phyloP scores from a whole-genome alignment of 2,329 filamentous ascomycete species.

The Aspergillus awamori region DNA sequence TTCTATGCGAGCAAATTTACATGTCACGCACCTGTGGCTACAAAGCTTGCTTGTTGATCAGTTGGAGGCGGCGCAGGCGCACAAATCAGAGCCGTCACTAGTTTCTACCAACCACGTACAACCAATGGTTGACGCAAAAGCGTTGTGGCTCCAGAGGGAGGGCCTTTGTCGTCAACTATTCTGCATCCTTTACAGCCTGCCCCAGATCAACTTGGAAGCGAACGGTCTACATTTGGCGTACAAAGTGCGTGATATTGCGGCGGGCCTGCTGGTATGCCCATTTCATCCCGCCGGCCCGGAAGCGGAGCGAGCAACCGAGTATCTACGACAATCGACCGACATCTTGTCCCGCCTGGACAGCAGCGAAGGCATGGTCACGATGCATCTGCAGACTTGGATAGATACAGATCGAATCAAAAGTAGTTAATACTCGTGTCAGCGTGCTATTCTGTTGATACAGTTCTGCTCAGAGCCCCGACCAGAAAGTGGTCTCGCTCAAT shows the following conservation, averaged over 20 bases:
- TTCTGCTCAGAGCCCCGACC: conserved; percentile 2
- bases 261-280: conserved; percentile 38
- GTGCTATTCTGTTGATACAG: background rate
- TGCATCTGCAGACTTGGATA: conserved; percentile 14
- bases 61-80: conserved; percentile 28
- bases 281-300: conserved; percentile 26
- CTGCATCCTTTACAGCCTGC: conserved; percentile 39
- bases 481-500: background rate
- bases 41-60: conserved; percentile 42
- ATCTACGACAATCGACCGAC: conserved; percentile 17
- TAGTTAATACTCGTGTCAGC: background rate
- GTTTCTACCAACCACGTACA: background rate
- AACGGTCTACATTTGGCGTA: conserved; percentile 41
- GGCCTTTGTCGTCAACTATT: conserved; percentile 43
- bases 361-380: conserved; percentile 18
- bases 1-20: conserved; percentile 39
- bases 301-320: conserved; percentile 16
- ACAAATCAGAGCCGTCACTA: background rate
- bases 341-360: conserved; percentile 19
- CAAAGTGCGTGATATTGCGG: conserved; percentile 42
- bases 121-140: background rate
- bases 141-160: conserved; percentile 38
- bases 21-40: conserved; percentile 44
- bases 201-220: conserved; percentile 35
- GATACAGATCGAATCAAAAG: conserved; percentile 3